Evolutionary conservation across 139 green algal genomes (phyloP), one percentile per base, ranked within the genome.

Genomic region (Volvox reticuliferus): DNA sequence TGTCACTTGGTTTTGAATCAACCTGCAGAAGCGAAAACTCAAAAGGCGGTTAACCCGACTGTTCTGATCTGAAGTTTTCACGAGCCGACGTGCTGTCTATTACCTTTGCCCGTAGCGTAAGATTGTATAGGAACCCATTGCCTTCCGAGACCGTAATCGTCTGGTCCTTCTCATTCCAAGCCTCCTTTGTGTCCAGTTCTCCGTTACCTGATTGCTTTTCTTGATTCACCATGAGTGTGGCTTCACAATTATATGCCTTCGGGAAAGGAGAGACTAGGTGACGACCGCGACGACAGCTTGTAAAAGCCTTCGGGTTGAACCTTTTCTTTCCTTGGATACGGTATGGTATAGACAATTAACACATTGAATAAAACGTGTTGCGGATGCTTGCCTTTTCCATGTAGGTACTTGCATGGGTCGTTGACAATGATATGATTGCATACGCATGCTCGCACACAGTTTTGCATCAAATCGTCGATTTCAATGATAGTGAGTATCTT

Each of bases 81-180:
- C 6, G 67, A 79, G 16, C 30, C 24, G 26, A 50, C 50, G 16
- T 55, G 5, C 44, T 55, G 44, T 55, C 44, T 9, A 55, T 55
- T 21, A 94, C 82, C 69, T 94, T 94, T 13, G 82, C 73, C 12
- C 87, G 84, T 9, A 94, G 75, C 2, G 55, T 67, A 5, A 94
- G 65, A 19, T 80, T 90, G 68, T 92, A 94, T 0, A 94, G 73
- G 20, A 91, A 92, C 1, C 88, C 91, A 12, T 65, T 76, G 5
- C 91, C 91, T 28, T 93, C 91, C 12, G 85, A 33, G 26, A 93
- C 90, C 1, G 37, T 71, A 28, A 93, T 91, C 0, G 17, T 32
- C n/a, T 93, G 90, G 63, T 88, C 84, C n/a, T 93, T 93, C 61
- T 93, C 90, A 44, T 92, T 79, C 89, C 89, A 92, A 0, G 81